Percentiles rank a stretch among this genome's conserved stretches.
These are phyloP conservation scores for Voacanga thouarsii DNA, from an alignment of 257 asterid genomes.

Conservation along the genomic window DNA sequence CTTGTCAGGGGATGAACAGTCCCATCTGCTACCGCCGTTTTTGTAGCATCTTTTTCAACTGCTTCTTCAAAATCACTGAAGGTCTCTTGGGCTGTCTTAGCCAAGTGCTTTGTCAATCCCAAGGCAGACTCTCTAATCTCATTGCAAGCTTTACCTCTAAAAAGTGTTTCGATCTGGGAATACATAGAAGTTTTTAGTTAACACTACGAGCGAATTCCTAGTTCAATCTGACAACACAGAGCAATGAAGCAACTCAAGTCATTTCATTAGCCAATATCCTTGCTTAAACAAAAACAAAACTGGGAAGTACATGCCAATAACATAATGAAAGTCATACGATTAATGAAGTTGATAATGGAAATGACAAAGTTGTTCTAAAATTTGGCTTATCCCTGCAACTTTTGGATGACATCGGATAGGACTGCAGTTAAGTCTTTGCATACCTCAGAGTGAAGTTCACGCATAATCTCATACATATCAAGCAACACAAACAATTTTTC, in stretches of 20 bases:
- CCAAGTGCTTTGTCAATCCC: slow-evolving; percentile 95
- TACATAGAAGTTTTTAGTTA: slow-evolving; percentile 10
- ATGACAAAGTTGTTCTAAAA: no score
- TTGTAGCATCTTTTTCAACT: slow-evolving; percentile 98
- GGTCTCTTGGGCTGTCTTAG: slow-evolving; percentile 96
- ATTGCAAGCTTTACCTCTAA: slow-evolving; percentile 84
- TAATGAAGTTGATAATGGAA: not conserved
- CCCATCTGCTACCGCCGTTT: slow-evolving; percentile 97
- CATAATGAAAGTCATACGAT: slow-evolving; percentile 10
- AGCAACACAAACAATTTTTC: slow-evolving; percentile 95
- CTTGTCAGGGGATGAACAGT: slow-evolving; percentile 98
- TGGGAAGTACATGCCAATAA: not conserved
- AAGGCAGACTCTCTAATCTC: slow-evolving; percentile 88
- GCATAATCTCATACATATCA: slow-evolving; percentile 98
- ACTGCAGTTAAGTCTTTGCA: not conserved
- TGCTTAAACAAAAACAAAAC: not conserved
- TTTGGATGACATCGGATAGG: not conserved
- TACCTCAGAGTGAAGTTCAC: slow-evolving; percentile 96
- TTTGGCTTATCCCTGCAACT: not conserved
- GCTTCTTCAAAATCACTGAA: slow-evolving; percentile 99
- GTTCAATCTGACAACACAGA: slow-evolving; percentile 2
- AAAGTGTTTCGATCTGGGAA: slow-evolving; percentile 75
- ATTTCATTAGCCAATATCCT: not conserved
- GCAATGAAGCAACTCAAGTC: not conserved
- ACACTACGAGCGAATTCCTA: not conserved